These are phyloP conservation scores for Osmanthus fragrans DNA, from an alignment of 257 asterid genomes.

Conservation along the genomic window DNA sequence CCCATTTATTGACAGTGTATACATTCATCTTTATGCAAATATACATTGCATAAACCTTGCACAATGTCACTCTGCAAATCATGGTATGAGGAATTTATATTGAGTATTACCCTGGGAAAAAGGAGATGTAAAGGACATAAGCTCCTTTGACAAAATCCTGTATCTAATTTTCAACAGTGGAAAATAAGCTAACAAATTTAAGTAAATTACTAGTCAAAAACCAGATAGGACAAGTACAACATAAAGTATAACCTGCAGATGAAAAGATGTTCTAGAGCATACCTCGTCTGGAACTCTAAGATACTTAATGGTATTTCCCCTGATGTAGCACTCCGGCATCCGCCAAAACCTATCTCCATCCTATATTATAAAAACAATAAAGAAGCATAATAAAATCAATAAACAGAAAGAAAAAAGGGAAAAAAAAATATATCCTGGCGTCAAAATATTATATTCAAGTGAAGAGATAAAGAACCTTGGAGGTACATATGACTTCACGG, in stretches of 20 bases:
- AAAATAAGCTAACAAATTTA: not conserved
- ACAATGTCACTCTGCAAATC: not conserved
- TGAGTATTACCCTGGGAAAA: not conserved
- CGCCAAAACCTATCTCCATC: conserved; percentile 99
- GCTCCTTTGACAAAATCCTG: not conserved
- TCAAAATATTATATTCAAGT: not conserved
- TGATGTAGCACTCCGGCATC: conserved; percentile 93
- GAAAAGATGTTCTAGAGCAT: conserved; percentile 12
- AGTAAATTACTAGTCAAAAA: not conserved
- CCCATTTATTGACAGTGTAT: not conserved
- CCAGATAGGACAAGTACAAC: not conserved
- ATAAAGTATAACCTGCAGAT: not conserved
- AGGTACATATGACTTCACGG: conserved; percentile 97
- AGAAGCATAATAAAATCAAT: conserved; percentile 3
- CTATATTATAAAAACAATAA: conserved; percentile 32
- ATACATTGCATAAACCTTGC: not conserved
- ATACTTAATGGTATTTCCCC: conserved; percentile 67
- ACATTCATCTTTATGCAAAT: not conserved
- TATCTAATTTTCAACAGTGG: not conserved
- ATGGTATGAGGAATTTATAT: not conserved
- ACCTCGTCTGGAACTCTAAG: conserved; percentile 99
- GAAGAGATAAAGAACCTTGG: conserved; percentile 55
- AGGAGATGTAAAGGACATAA: not conserved
- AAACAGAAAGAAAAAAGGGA: not conserved
- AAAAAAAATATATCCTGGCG: not conserved